Evolutionary conservation across 371 early-diverging fungal genomes (phyloP).

Genomic region (Parasitella parasitica): DNA sequence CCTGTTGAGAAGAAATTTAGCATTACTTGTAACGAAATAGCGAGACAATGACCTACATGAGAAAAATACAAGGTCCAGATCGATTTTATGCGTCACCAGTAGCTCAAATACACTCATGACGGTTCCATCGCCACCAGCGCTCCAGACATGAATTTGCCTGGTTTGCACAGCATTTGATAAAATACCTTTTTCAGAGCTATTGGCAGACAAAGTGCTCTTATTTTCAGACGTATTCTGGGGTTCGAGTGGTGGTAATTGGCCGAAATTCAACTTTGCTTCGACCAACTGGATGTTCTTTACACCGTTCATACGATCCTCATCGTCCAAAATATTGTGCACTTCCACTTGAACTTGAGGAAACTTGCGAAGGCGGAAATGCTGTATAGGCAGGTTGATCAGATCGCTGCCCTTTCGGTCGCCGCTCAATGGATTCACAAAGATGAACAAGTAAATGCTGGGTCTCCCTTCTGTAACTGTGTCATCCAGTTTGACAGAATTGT

Average conservation of each 20-base stretch:
- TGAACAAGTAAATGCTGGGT: constrained; percentile 54
- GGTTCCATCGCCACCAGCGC: constrained; percentile 46
- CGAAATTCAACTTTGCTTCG: constrained; percentile 25
- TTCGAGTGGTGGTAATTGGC: constrained; percentile 18
- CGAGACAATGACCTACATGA: constrained; percentile 47
- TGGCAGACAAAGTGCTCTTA: not conserved
- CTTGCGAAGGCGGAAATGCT: constrained; percentile 58
- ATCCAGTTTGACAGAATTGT: constrained; percentile 7
- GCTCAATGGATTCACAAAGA: constrained; percentile 65
- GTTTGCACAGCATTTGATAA: constrained; percentile 29
- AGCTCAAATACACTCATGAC: constrained; percentile 61
- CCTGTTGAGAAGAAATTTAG: no score
- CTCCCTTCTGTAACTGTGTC: constrained; percentile 27
- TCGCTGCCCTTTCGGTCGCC: constrained; percentile 57
- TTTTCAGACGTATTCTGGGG: not conserved
- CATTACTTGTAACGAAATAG: not conserved
- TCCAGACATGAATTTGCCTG: constrained; percentile 63
- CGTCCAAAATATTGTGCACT: constrained; percentile 57
- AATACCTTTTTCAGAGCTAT: constrained; percentile 25
- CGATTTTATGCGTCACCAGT: constrained; percentile 46
- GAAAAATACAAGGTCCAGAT: constrained; percentile 57
- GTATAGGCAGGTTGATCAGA: constrained; percentile 50
- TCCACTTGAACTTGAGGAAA: constrained; percentile 61
- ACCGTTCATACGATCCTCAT: constrained; percentile 44
- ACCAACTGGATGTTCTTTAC: constrained; percentile 34